Base-by-base conservation (phyloP, 1,284 basidiomycete species). In the Trichosporon coremiiforme region DNA sequence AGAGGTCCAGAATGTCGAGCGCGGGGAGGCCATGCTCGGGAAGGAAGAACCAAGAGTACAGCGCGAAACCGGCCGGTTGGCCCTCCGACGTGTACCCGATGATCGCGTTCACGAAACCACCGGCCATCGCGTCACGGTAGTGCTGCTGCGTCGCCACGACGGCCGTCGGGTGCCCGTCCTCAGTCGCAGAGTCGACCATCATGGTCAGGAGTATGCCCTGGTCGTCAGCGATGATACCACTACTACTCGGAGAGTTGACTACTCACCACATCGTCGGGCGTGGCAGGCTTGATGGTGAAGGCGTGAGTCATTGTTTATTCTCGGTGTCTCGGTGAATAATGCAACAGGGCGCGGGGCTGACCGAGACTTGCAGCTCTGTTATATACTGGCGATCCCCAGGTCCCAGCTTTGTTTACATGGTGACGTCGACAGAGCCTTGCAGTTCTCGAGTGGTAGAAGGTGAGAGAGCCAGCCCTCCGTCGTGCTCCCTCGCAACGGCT, bases 31-130 rank as follows among this genome's bases (percentile, higher is more conserved):
- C 64, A 4, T 25, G 12, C 4, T 65, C 17, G 15, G 64, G 64
- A 8, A 65, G 38, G 64, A 65, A 65, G 64, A 12, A 47, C 64
- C 64, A 65, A 9, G 38, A 65, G 64, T 45, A 65, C 38, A 65
- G 64, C 38, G 64, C 64, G 10, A 50, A 45, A 0, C 64, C 64
- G 12, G 41, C 64, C 10, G 64, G 45, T 8, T 65, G 25, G 25
- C 64, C 64, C 9, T 31, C 25, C 0, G 31, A 9, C n/a, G 29
- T 47, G 45, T 33, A 47, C 8, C 15, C 64, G 64, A 65, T 45
- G 41, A 65, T 50, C 2, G 38, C 64, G 38, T 47, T 33, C 4
- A 47, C 64, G 20, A 65, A 47, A 45, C 41, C 41, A 29, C 41
- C 38, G 5, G 64, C 29, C 41, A 65, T 41, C 22, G 64, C 64